Evolutionary conservation across 2,329 filamentous ascomycete species (phyloP), one percentile per base, ranked within the genome.

Genomic region (Penicillium sp.): DNA sequence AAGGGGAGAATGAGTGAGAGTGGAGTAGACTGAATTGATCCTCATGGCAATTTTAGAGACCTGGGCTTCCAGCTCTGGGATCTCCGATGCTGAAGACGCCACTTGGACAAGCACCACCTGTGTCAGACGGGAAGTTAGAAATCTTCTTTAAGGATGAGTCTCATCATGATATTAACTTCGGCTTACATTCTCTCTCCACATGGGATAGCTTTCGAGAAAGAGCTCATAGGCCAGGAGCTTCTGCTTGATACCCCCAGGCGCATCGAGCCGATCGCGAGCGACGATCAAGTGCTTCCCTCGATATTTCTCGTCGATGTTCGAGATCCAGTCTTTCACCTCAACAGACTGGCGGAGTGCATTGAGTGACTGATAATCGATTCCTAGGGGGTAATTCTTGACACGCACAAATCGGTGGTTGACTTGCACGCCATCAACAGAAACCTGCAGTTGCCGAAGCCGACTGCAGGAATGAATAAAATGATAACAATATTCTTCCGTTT

Each of bases 381-480:
- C 93, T 65, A 97, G 96, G 14, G 93, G 87, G 41, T 89, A 82
- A 64, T 85, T 87, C 58, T 89, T 84, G 45, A 96, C 90, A 65
- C 96, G 90, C 60, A 97, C 89, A 66, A 96, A 96, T 7, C 91
- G 90, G 65, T 95, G 89, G 55, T 96, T 90, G 3, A 96, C 80
- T 70, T 96, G 90, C 3, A 98, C 83, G 2, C 93, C 93, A 48
- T 96, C 88, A 0, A 86, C 86, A 0, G 89, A 93, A 0, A 92
- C 91, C 73, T 97, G 93, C 1, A 96, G 88, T 13, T 85, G 88
- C 35, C 96, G 82, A 14, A 97, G 81, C 33, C 93, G 88, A 71
- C 91, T 96, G 80, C 93, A 97, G 0, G 93, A 96, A 75, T 96
- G 92, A 46, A 96, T 80, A 73, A 98, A 98, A 76, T 98, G 93